Evolutionary conservation across 225 moss, liverwort and hornwort genomes (phyloP), one percentile per base, ranked within the genome.

Genomic region (Pseudoscleropodium purum): DNA sequence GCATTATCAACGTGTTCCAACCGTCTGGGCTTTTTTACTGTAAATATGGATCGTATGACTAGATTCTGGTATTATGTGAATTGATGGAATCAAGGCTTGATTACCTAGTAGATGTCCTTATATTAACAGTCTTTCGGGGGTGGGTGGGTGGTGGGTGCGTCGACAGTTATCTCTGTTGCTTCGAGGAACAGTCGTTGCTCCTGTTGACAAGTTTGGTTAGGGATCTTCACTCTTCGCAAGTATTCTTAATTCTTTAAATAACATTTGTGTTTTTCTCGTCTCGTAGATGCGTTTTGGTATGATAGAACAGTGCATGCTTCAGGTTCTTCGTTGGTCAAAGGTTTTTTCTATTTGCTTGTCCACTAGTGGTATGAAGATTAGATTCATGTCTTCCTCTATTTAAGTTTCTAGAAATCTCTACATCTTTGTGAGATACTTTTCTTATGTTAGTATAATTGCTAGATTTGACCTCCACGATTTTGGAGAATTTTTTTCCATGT

Each of bases 151-250:
- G 54, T 52, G 30, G 20, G 18, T 16, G 54, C 6, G 8, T 70
- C 31, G 57, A 57, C 95, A 97, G 96, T 94, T 99, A 73, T 99
- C 97, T 37, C 93, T 99, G 39, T 91, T 99, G 91, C 95, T 99
- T 65, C 96, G 96, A 83, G 99, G 99, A 85, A 99, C 99, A 45
- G 99, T 97, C 45, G 99, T 97, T 34, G 99, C 99, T 81, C 99
- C 99, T 78, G 96, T 96, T 85, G 99, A 99, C 75, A 99, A 99
- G 89, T 99, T 99, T 91, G 98, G 97, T 97, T 84, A 92, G 93
- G 87, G 75, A 78, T 54, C 85, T 88, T 49, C 65, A 86, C 82
- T 62, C 27, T 45, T 81, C 21, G 24, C 85, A 73, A 64, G 13
- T 61, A 31, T 60, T 79, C 47, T 19, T 37, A 29, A 80, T 66